A percentile compares a stretch with the other conserved stretches of the same genome.
Conservation (phyloP, 2,329 filamentous ascomycete genomes). For the Coniella lustricola region DNA sequence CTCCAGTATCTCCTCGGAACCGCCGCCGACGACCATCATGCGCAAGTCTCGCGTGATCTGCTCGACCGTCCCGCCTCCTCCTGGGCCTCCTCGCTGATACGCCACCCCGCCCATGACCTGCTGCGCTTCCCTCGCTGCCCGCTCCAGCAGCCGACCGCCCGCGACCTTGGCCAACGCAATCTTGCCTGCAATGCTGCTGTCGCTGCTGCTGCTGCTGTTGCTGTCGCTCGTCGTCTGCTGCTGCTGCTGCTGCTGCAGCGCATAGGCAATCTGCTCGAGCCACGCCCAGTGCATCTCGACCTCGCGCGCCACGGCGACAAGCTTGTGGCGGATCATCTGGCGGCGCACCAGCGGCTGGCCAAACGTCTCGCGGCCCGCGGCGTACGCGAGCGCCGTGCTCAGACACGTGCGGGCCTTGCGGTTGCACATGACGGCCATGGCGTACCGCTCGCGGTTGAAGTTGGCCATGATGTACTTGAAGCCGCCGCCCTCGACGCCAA, state of each 20-base stretch:
- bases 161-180: slow-evolving; percentile 33
- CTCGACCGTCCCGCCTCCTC: slow-evolving; percentile 35
- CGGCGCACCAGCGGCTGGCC: slow-evolving; percentile 47
- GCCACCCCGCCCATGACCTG: slow-evolving; percentile 42
- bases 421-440: slow-evolving; percentile 47
- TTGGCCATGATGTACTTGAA: slow-evolving; percentile 36
- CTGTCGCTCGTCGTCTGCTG: slow-evolving; percentile 22
- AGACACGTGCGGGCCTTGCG: slow-evolving; percentile 48
- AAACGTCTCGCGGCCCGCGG: slow-evolving; percentile 45
- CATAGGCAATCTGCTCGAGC: slow-evolving; percentile 50
- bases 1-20: slow-evolving; percentile 42
- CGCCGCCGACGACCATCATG: slow-evolving; percentile 44
- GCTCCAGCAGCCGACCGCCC: slow-evolving; percentile 38
- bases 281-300: slow-evolving; percentile 53
- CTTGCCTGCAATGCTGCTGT: slow-evolving; percentile 20
- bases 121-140: slow-evolving; percentile 40
- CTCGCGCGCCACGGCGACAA: slow-evolving; percentile 46
- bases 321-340: slow-evolving; percentile 49
- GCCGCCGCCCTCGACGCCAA: slow-evolving; percentile 46
- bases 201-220: too few relatives aligned
- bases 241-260: slow-evolving; percentile 27
- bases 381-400: slow-evolving; percentile 42
- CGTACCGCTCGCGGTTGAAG: slow-evolving; percentile 51
- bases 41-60: slow-evolving; percentile 42
- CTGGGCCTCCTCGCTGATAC: slow-evolving; percentile 34